Evolutionary conservation across 2,329 filamentous ascomycete species (phyloP), one percentile per base, ranked within the genome.

Genomic region (Tolypocladium amazonense): DNA sequence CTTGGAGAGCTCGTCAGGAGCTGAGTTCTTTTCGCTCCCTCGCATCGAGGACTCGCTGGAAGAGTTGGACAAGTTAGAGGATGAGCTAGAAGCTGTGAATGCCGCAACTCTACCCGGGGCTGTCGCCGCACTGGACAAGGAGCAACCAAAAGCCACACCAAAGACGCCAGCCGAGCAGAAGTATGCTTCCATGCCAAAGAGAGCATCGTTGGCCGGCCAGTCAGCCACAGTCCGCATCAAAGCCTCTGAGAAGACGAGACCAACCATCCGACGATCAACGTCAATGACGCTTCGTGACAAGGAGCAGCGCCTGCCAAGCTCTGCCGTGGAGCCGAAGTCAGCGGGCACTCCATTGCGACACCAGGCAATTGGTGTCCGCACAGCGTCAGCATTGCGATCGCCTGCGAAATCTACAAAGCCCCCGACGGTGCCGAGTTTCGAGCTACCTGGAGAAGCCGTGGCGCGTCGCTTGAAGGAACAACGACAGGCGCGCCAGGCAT

Each of bases 41-140:
- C 79, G 82, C 23, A 87, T 87, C 56, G 85, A 87, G 67, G 84
- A 87, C 67, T 86, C 84, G 1, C 73, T 87, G 11, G 84, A 85
- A 67, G 83, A 83, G 62, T 74, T 87, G 25, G 85, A 87, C 66
- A 75, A 77, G 61, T 75, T 87, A 20, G 83, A 87, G 64, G 84
- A 87, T 38, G 77, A 85, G 56, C 75, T 87, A 12, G 84, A 87
- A 64, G 81, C 77, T 2, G 73, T 85, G 39, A 66, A 70, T 59
- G 71, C 71, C n/a, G 70, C 77, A 14, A 68, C 78, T 0, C 70
- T 67, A 2, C 61, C 76, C 14, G 66, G 70, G 23, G 70, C 67
- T 8, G 67, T 76, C 14, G 47, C 50, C 50, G 62, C 68, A 2
- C 64, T 69, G 3, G 66, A 68, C 20, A 65, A 63, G 37, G 54